Conservation (phyloP, 352 stramenopile genomes). For the Vaucheria bursata region DNA sequence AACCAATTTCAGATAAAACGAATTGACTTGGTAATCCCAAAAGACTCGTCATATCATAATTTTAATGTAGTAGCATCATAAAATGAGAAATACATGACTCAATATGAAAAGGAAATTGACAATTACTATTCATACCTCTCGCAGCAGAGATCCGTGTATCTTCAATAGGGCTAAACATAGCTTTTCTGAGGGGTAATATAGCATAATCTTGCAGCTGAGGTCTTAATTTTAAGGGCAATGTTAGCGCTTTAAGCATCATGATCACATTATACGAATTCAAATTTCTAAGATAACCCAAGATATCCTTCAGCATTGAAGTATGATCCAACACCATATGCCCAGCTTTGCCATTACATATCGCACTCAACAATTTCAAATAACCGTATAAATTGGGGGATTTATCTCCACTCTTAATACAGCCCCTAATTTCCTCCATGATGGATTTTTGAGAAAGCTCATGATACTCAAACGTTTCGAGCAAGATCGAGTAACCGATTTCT, state of each 20-base stretch:
- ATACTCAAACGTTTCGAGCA: slow-evolving; percentile 27
- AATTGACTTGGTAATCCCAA: no score
- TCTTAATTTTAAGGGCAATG: slow-evolving; percentile 16
- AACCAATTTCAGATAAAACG: no score
- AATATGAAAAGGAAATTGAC: no score
- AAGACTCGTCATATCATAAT: no score
- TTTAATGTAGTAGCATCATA: no score
- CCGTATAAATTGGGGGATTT: background rate
- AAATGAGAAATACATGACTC: no score
- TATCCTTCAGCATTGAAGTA: slow-evolving; percentile 17
- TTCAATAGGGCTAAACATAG: slow-evolving; percentile 34
- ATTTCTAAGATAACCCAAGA: slow-evolving; percentile 27
- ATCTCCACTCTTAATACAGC: slow-evolving; percentile 11
- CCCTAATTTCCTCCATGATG: slow-evolving; percentile 28
- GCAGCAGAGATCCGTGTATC: slow-evolving; percentile 12
- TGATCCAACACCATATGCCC: slow-evolving; percentile 13
- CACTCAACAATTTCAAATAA: slow-evolving; percentile 25
- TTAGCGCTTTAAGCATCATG: slow-evolving; percentile 17
- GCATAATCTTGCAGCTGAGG: slow-evolving; percentile 16
- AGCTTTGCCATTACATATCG: slow-evolving; percentile 8
- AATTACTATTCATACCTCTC: no score
- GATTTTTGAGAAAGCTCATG: slow-evolving; percentile 32
- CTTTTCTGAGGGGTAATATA: slow-evolving; percentile 27
- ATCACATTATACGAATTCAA: slow-evolving; percentile 16
- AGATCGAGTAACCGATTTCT: slow-evolving; percentile 15